Evolutionary conservation across 169 alveolate species (phyloP).

Genomic region (Babesia microti): DNA sequence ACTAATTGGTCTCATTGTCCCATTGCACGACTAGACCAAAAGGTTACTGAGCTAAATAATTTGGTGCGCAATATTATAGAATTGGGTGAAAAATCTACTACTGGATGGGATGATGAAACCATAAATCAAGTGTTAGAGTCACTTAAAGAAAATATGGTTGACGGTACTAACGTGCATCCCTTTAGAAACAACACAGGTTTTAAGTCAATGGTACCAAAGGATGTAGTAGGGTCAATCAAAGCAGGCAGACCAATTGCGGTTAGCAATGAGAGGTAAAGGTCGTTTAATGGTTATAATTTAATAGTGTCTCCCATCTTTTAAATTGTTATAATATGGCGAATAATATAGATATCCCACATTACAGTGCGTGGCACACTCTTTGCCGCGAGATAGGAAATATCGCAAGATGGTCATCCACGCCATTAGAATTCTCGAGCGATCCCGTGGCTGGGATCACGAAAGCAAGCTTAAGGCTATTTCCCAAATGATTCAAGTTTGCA

Average conservation of each 20-base stretch:
- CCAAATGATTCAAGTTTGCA: slow-evolving; percentile 58
- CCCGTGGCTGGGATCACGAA: slow-evolving; percentile 59
- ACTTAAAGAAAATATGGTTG: slow-evolving; percentile 3
- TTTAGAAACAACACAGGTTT: slow-evolving; percentile 34
- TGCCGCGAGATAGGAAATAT: slow-evolving; percentile 58
- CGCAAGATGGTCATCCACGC: slow-evolving; percentile 57
- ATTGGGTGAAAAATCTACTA: neutral
- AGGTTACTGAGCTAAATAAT: slow-evolving; percentile 10
- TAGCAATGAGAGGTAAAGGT: slow-evolving; percentile 8
- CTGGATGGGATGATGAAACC: slow-evolving; percentile 3
- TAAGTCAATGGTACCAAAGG: slow-evolving; percentile 29
- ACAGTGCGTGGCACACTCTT: slow-evolving; percentile 63
- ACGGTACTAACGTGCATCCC: slow-evolving; percentile 19
- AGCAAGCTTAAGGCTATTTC: slow-evolving; percentile 62
- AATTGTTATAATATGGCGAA: too few relatives aligned
- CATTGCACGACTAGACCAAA: slow-evolving; percentile 18
- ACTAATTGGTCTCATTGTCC: slow-evolving; percentile 23
- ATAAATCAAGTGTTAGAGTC: slow-evolving; percentile 6
- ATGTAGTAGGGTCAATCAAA: slow-evolving; percentile 40
- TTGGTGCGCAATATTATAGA: neutral
- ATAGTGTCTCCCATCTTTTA: too few relatives aligned
- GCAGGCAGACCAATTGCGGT: slow-evolving; percentile 25
- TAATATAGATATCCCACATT: slow-evolving; percentile 58
- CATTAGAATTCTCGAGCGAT: slow-evolving; percentile 51
- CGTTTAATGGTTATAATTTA: too few relatives aligned